These are phyloP conservation scores for Macrolepiota albuminosa DNA, from an alignment of 768 basidiomycete genomes.

Conservation along the genomic window DNA sequence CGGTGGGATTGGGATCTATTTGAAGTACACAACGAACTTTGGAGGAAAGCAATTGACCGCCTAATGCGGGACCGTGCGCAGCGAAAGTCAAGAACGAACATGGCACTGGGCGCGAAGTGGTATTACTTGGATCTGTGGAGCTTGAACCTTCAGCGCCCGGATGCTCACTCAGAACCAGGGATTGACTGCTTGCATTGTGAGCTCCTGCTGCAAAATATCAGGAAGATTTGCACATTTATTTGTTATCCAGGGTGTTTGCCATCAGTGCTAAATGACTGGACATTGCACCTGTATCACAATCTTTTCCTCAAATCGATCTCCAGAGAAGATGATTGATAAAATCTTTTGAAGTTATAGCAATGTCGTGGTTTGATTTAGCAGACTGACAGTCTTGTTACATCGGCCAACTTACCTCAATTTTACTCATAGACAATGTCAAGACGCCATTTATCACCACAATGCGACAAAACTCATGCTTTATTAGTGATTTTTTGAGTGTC, in stretches of 20 bases:
- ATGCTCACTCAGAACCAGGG: constrained; percentile 24
- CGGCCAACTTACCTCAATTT: not conserved
- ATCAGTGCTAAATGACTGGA: constrained; percentile 23
- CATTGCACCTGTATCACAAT: constrained; percentile 18
- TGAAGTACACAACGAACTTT: constrained; percentile 19
- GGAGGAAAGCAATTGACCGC: constrained; percentile 14
- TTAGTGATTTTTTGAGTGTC: not conserved
- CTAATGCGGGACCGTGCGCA: constrained; percentile 15
- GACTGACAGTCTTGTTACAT: not conserved
- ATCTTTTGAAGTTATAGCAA: not conserved
- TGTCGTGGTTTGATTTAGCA: not conserved
- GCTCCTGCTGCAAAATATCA: not conserved
- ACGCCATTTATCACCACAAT: not conserved
- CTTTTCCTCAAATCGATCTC: constrained; percentile 12
- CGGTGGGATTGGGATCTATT: constrained; percentile 27
- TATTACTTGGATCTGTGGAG: constrained; percentile 25
- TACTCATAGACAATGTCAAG: not conserved
- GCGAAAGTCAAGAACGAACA: constrained; percentile 9
- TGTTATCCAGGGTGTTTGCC: constrained; percentile 19
- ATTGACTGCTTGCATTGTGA: constrained; percentile 25
- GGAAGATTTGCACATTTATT: not conserved
- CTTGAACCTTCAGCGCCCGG: constrained; percentile 20
- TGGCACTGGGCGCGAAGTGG: constrained; percentile 18
- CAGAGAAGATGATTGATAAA: constrained; percentile 3
- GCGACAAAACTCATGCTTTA: not conserved